phyloP scores from a whole-genome alignment of 2,329 filamentous ascomycete species.

The Cladosporium sp. region DNA sequence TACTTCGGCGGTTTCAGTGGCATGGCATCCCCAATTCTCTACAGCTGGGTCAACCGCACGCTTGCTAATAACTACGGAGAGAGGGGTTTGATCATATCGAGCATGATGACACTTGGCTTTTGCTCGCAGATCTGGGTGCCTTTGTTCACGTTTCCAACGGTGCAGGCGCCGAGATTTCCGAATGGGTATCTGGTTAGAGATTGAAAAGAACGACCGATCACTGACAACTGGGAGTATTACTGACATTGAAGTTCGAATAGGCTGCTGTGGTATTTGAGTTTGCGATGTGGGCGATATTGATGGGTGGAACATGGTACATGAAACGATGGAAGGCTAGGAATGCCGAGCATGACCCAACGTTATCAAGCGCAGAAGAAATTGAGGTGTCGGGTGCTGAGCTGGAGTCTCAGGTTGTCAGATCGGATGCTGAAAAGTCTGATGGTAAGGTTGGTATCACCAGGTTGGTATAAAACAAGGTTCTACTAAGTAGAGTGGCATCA shows the following conservation, averaged over 20 bases:
- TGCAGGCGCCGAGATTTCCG: background rate
- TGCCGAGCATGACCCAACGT: background rate
- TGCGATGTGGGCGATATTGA: constrained; percentile 2
- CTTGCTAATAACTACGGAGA: constrained; percentile 4
- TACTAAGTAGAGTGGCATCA: no score
- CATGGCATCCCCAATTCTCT: constrained; percentile 2
- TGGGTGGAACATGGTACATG: background rate
- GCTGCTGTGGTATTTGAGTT: constrained; percentile 1
- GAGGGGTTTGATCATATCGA: background rate
- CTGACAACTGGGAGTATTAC: no score
- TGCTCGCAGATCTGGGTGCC: constrained; percentile 8
- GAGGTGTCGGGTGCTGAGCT: background rate
- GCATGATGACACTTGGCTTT: background rate
- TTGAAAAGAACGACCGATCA: no score
- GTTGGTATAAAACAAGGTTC: background rate
- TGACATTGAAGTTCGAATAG: no score
- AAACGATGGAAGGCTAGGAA: constrained; percentile 1
- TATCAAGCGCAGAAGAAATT: background rate
- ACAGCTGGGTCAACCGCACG: constrained; percentile 1
- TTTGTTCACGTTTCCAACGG: background rate
- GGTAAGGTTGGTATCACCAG: background rate
- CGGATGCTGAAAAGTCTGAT: background rate
- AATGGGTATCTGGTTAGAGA: background rate
- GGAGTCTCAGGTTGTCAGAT: background rate
- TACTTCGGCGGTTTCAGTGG: constrained; percentile 4